Evolutionary conservation across 306 rosid genomes (phyloP).

Genomic region (Vigna reflexopilosa): DNA sequence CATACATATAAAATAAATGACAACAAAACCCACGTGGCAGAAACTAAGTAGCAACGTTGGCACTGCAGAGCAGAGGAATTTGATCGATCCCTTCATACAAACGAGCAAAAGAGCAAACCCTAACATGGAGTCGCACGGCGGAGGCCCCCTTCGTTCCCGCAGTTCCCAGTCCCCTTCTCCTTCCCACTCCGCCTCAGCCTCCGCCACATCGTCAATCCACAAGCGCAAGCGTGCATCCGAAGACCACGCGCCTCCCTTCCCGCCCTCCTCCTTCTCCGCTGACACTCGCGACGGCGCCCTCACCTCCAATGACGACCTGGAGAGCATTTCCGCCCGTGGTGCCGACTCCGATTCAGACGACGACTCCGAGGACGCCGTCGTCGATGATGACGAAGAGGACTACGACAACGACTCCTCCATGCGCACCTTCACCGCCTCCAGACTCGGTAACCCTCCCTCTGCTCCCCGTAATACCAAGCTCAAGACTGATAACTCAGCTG

Average conservation of each 20-base stretch:
- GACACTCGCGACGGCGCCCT: conserved; percentile 94
- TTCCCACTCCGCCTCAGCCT: conserved; percentile 92
- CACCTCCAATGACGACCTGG: conserved; percentile 93
- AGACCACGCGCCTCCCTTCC: conserved; percentile 91
- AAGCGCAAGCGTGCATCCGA: conserved; percentile 84
- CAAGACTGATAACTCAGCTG: conserved; percentile 64
- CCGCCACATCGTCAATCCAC: conserved; percentile 92
- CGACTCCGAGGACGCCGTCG: conserved; percentile 78
- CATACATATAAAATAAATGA: no score
- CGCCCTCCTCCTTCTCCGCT: conserved; percentile 90
- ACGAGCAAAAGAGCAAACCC: conserved; percentile 24
- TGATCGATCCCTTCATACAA: background rate
- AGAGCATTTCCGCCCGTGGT: conserved; percentile 94
- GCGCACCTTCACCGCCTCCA: conserved; percentile 85
- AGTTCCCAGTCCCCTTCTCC: conserved; percentile 95
- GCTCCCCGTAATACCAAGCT: conserved; percentile 76
- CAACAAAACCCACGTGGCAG: no score
- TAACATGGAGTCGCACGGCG: conserved; percentile 80
- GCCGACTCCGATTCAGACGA: conserved; percentile 87
- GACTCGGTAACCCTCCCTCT: conserved; percentile 62
- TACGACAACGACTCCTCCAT: conserved; percentile 83
- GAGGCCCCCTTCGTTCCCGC: conserved; percentile 84
- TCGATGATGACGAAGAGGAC: conserved; percentile 74
- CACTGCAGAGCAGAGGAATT: background rate
- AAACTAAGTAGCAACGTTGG: background rate